Evolutionary conservation across 306 rosid species (phyloP).

Genomic region (Prinsepia uniflora): DNA sequence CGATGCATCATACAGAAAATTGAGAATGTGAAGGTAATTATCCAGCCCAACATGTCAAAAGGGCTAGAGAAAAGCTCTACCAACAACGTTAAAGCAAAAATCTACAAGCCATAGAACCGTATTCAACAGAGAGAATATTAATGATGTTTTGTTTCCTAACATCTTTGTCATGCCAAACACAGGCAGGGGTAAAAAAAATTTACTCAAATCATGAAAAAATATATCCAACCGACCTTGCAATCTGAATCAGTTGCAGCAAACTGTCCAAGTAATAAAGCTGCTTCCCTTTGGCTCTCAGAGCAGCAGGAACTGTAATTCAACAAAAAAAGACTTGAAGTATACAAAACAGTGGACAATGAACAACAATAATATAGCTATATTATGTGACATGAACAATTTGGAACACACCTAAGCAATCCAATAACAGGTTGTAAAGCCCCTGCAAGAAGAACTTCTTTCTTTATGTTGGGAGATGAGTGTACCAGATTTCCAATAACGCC

Average conservation of each 20-base stretch:
- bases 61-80: background rate
- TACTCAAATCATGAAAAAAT: slow-evolving; percentile 9
- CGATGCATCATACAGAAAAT: slow-evolving; percentile 16
- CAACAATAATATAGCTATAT: background rate
- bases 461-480: slow-evolving; percentile 92
- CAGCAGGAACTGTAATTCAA: slow-evolving; percentile 72
- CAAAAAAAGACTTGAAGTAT: slow-evolving; percentile 8
- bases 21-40: background rate
- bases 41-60: slow-evolving; percentile 13
- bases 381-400: slow-evolving; percentile 2
- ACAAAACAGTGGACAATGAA: background rate
- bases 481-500: slow-evolving; percentile 98
- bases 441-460: slow-evolving; percentile 90
- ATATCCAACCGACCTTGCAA: slow-evolving; percentile 62
- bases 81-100: background rate
- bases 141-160: background rate
- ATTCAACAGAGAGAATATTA: background rate
- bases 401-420: slow-evolving; percentile 77
- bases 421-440: slow-evolving; percentile 98
- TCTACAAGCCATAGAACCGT: background rate
- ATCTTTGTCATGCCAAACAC: background rate
- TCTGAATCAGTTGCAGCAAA: slow-evolving; percentile 99
- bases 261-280: slow-evolving; percentile 96
- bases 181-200: background rate
- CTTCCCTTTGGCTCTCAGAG: slow-evolving; percentile 97